Evolutionary conservation across 1,139 yeast genomes (phyloP), one percentile per base, ranked within the genome.

Genomic region (Candida buenavistaensis): DNA sequence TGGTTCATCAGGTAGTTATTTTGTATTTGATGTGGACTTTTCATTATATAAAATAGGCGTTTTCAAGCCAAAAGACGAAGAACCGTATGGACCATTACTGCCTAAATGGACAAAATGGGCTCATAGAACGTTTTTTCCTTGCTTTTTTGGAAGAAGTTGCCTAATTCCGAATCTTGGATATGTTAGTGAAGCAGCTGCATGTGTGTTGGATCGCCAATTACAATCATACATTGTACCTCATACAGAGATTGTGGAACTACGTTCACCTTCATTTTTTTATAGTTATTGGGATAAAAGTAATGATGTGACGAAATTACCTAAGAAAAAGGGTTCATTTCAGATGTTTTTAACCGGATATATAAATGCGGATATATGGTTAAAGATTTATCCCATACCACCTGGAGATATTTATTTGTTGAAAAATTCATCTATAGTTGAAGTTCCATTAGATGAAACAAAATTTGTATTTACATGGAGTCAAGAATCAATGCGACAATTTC

Each of bases 61-160:
- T 3, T 83, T 83, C 64, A 83, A 83, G 52, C 92, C 92, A 5
- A 82, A 82, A 51, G 88, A 82, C 55, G 92, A 83, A 55, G 90
- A 83, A 46, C 92, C 90, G 0, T 83, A 83, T 50, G 92, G 90
- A 0, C 87, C 89, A 0, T 52, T 83, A 35, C 79, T 85, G 5
- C 90, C 90, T 0, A 83, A 83, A 53, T 81, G 90, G 89, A 76
- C 86, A 2, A 83, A 83, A 57, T 83, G 90, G 90, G 54, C 82
- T 6, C 90, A 83, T 52, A 58, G 90, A 41, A 83, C 82, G 20
- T 70, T 82, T 43, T 83, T 82, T 41, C 90, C 90, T 1, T 83
- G 89, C 49, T 82, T 80, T 51, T 83, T 83, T 57, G 90, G 92
- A 3, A 56, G 92, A 37, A 75, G 84, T 24, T 82, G 89, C 49